Conservation (phyloP, 257 asterid species). For the Schizonepeta tenuifolia region DNA sequence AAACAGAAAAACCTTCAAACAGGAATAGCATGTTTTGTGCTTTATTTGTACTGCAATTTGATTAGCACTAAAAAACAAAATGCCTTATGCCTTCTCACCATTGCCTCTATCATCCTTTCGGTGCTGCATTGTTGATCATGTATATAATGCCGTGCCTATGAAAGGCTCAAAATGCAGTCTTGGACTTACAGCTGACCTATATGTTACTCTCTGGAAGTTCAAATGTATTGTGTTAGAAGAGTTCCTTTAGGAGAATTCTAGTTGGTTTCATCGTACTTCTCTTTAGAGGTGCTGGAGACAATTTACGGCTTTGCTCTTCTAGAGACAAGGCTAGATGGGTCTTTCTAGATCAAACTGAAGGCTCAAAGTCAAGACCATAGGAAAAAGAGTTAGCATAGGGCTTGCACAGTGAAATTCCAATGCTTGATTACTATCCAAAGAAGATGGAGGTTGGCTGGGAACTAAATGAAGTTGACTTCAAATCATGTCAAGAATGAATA, state of each 20-base stretch:
- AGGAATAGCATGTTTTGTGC: background rate
- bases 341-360: background rate
- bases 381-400: background rate
- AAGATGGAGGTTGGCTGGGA: background rate
- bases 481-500: background rate
- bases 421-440: background rate
- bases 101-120: background rate
- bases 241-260: background rate
- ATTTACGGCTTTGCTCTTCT: background rate
- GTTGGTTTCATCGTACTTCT: background rate
- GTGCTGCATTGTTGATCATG: background rate
- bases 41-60: background rate
- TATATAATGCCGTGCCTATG: background rate
- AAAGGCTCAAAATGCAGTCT: background rate
- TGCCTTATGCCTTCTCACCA: background rate
- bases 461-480: slow-evolving; percentile 10
- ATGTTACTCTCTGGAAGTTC: background rate
- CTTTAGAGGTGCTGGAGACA: background rate
- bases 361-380: background rate
- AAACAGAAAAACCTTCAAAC: background rate
- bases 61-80: background rate
- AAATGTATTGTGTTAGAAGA: background rate
- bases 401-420: background rate
- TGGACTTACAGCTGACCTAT: background rate
- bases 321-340: slow-evolving; percentile 13